phyloP scores from a whole-genome alignment of 805 yeast genomes.

The Candida fluviatilis region DNA sequence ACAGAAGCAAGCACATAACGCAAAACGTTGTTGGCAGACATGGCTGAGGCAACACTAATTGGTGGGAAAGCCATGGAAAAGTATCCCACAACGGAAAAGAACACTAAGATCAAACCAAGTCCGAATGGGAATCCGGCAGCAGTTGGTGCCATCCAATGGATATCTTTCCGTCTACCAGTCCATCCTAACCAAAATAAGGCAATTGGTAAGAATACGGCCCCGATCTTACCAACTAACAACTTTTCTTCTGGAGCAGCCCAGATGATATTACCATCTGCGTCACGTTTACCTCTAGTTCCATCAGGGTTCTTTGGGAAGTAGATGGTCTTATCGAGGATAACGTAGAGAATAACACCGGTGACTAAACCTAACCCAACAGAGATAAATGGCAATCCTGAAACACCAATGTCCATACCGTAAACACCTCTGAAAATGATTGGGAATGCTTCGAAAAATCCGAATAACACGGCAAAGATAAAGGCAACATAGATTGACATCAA shows the following conservation, averaged over 20 bases:
- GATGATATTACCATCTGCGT: slow-evolving; percentile 49
- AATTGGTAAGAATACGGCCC: slow-evolving; percentile 62
- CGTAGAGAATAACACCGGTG: slow-evolving; percentile 49
- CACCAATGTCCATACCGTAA: slow-evolving; percentile 55
- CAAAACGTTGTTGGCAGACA: slow-evolving; percentile 81
- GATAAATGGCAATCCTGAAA: slow-evolving; percentile 65
- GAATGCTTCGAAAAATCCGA: slow-evolving; percentile 77
- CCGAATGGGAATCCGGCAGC: slow-evolving; percentile 80
- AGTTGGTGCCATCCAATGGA: slow-evolving; percentile 76
- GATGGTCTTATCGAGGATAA: slow-evolving; percentile 43
- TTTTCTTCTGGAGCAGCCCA: slow-evolving; percentile 60
- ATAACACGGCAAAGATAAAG: slow-evolving; percentile 71
- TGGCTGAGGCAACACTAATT: slow-evolving; percentile 73
- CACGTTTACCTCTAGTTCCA: slow-evolving; percentile 57
- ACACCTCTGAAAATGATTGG: slow-evolving; percentile 69
- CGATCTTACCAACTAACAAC: slow-evolving; percentile 59
- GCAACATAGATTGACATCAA: slow-evolving; percentile 68
- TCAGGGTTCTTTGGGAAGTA: slow-evolving; percentile 57
- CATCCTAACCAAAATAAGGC: slow-evolving; percentile 80
- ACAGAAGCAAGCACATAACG: slow-evolving; percentile 74
- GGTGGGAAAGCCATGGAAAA: slow-evolving; percentile 74
- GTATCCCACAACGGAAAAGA: slow-evolving; percentile 66
- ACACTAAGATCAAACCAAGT: slow-evolving; percentile 65
- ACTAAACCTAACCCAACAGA: slow-evolving; percentile 69
- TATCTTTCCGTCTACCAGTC: slow-evolving; percentile 50